Conservation (phyloP, 805 yeast species). For the Komagataella populi region DNA sequence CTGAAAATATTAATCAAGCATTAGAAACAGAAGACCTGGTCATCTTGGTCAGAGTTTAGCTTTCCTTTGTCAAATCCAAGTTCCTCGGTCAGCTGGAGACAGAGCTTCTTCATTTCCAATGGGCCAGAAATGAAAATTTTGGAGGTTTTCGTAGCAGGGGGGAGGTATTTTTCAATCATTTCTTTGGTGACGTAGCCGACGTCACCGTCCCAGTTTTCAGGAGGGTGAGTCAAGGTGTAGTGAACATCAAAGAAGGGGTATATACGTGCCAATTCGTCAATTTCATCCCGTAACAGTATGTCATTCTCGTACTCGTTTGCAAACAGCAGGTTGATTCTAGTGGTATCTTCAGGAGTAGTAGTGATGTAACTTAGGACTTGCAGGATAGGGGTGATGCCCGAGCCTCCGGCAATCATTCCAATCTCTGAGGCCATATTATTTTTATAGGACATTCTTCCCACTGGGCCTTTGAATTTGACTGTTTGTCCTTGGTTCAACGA, state of each 20-base stretch:
- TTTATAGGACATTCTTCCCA: conserved; percentile 52
- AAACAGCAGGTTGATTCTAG: conserved; percentile 47
- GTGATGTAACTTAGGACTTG: conserved; percentile 64
- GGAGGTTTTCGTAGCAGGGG: conserved; percentile 31
- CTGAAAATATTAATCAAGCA: not conserved
- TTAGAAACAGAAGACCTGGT: conserved; percentile 22
- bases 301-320: conserved; percentile 72
- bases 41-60: conserved; percentile 16
- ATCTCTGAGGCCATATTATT: conserved; percentile 48
- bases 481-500: conserved; percentile 47
- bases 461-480: conserved; percentile 67
- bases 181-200: conserved; percentile 58
- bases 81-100: conserved; percentile 35
- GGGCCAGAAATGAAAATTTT: conserved; percentile 69
- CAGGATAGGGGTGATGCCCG: conserved; percentile 83
- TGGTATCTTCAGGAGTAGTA: conserved; percentile 53
- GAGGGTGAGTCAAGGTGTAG: conserved; percentile 42
- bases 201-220: conserved; percentile 37
- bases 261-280: conserved; percentile 51
- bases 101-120: conserved; percentile 44
- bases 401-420: conserved; percentile 71
- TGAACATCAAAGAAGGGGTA: conserved; percentile 51
- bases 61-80: conserved; percentile 43
- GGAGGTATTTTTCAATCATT: conserved; percentile 38
- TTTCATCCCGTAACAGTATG: conserved; percentile 55